Base-by-base conservation (phyloP, 345 rosid genomes). In the Arabis alpina region DNA sequence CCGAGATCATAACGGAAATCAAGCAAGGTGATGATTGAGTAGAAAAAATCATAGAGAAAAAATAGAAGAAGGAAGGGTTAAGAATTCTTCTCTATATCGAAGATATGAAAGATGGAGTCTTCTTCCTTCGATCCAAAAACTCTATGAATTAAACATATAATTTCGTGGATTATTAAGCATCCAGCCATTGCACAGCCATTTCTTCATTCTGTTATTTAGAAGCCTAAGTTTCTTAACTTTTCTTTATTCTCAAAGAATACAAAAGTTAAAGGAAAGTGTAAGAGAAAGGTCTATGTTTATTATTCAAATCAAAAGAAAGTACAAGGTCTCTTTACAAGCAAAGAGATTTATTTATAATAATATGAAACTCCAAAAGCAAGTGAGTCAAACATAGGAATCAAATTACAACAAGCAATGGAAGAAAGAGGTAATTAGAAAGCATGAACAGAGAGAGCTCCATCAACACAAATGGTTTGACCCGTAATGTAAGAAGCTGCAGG, bases 381-480 rank as follows among this genome's bases (percentile, higher is more conserved):
- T 14, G 49, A 44, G 23, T 14, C 3, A 15, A 44, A 44, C 49
- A 14, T 14, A 44, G 49, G 23, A 44, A 14, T 44, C 19, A 44
- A 44, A 44, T 2, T 6, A 44, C 15, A 44, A 44, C 49, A n/a
- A n/a, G 16, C 9, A 47, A 16, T 47, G 51, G 51, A 47, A 47
- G 48, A 47, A 47, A 8, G 7, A n/a, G 0, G 39, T 36, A 43
- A 41, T 41, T 5, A 57, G 45, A 89, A 87, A 56, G 89, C 90
- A 53, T 84, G 86, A 61, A 84, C 82, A 3, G 89, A 77, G 83
- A 85, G 82, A 49, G 83, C 90, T 49, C 89, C 92, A 36, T 89
- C 92, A 28, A 85, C 80, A 9, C 86, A 85, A 6, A 87, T 81
- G 61, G 83, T 81, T 82, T 87, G 92, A 50, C 91, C 91, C 7